A percentile compares a stretch with the other conserved stretches of the same genome.
These are phyloP conservation scores for Zoysia matrella DNA, from an alignment of 202 grass and related monocot species.

Conservation along the genomic window DNA sequence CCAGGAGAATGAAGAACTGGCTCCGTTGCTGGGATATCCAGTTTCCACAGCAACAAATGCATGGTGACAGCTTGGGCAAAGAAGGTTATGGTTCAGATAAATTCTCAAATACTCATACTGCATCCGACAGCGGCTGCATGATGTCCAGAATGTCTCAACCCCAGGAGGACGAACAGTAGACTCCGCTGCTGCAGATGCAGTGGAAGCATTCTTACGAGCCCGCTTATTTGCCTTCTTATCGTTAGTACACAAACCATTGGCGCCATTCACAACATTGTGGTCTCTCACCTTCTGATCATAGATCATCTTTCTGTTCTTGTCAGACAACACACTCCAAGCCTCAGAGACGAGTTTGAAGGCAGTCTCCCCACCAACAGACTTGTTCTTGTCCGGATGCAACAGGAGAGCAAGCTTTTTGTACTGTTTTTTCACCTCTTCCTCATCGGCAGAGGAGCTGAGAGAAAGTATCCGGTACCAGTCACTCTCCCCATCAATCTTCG, in stretches of 20 bases:
- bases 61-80: slow-evolving; percentile 91
- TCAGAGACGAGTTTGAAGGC: slow-evolving; percentile 95
- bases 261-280: slow-evolving; percentile 49
- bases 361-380: slow-evolving; percentile 82
- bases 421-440: slow-evolving; percentile 94
- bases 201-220: slow-evolving; percentile 57
- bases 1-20: slow-evolving; percentile 65
- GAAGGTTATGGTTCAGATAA: slow-evolving; percentile 94
- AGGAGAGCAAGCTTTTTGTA: slow-evolving; percentile 88
- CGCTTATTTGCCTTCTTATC: slow-evolving; percentile 61
- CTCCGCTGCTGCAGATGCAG: slow-evolving; percentile 33
- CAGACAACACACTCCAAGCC: slow-evolving; percentile 87
- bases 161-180: slow-evolving; percentile 49
- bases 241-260: slow-evolving; percentile 63
- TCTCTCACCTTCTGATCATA: slow-evolving; percentile 85
- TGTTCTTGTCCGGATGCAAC: slow-evolving; percentile 98
- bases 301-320: slow-evolving; percentile 61
- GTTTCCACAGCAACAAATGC: slow-evolving; percentile 94
- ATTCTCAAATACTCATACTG: slow-evolving; percentile 97
- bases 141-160: slow-evolving; percentile 91
- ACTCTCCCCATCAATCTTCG: slow-evolving; percentile 67
- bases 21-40: slow-evolving; percentile 78
- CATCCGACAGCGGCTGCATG: slow-evolving; percentile 91
- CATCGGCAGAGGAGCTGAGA: slow-evolving; percentile 60
- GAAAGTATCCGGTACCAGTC: slow-evolving; percentile 94